A percentile compares a stretch with the other conserved stretches of the same genome.
Evolutionary conservation across 2,329 filamentous ascomycete species (phyloP).

Genomic region (Diaporthe humulicola): DNA sequence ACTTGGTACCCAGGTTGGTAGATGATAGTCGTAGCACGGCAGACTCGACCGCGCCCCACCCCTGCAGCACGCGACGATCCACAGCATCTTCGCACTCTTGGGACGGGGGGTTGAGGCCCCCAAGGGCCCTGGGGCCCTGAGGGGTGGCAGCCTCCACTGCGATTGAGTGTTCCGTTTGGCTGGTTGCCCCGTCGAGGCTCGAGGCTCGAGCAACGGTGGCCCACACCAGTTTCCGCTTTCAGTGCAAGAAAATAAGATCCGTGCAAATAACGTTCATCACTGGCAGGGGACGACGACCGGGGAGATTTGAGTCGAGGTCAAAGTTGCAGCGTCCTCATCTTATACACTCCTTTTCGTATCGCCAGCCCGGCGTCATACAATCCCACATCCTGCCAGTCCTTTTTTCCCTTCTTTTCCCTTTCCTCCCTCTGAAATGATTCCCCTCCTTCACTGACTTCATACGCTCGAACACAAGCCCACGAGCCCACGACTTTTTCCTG

Average conservation of each 20-base stretch:
- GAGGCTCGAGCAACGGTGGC: constrained; percentile 30
- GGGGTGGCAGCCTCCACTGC: constrained; percentile 27
- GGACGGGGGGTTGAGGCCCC: not conserved
- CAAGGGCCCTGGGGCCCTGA: not conserved
- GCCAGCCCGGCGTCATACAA: constrained; percentile 14
- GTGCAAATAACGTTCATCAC: constrained; percentile 32
- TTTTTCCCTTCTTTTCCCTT: not conserved
- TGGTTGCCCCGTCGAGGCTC: constrained; percentile 9
- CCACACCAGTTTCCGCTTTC: constrained; percentile 26
- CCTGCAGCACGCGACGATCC: constrained; percentile 17
- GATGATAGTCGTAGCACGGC: not conserved
- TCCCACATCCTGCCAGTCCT: not conserved
- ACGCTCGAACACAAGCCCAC: not conserved
- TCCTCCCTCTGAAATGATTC: not conserved
- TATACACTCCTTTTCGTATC: constrained; percentile 21
- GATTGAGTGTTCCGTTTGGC: constrained; percentile 32
- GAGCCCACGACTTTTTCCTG: not conserved
- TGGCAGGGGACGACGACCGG: constrained; percentile 16
- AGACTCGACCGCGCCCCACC: constrained; percentile 10
- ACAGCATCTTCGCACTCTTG: not conserved
- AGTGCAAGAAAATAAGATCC: constrained; percentile 31
- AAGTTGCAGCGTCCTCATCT: constrained; percentile 24
- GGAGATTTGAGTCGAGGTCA: constrained; percentile 30
- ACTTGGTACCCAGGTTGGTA: not conserved
- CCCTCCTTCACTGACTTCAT: not conserved